Evolutionary conservation across 768 basidiomycete genomes (phyloP), one percentile per base, ranked within the genome.

Genomic region (Leccinum broughii): DNA sequence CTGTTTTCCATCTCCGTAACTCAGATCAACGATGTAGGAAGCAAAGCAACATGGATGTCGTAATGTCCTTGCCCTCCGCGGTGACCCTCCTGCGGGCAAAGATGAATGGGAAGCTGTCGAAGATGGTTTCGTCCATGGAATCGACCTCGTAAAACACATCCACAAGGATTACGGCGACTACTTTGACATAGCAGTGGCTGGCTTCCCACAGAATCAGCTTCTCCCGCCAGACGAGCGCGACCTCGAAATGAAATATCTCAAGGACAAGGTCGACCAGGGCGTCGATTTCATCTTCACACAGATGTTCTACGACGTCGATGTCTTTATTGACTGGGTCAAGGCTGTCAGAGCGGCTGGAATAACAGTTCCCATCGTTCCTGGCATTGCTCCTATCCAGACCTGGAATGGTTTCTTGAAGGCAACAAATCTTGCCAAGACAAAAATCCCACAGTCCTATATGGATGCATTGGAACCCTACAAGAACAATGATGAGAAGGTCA

Each of bases 221-320:
- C 82, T 93, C 24, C 86, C 92, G 2, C 82, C 84, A 0, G 89
- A 87, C 51, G 88, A 94, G 67, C 83, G 83, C 46, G 85, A 82
- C 30, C 83, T 83, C 56, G 95, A 98, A 75, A 87, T 97, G 76
- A 75, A 81, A 60, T 95, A 83, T 74, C 81, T 97, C 63, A 96
- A 96, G 76, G 87, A 91, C 64, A 98, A 98, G 76, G 77, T 95
- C 60, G 94, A 96, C 64, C 90, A 87, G 10, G 95, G 95, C 41
- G 91, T 88, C 62, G 82, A 86, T 71, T 92, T 96, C 77, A 97
- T 98, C 75, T 97, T 98, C 80, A 97, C 95, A 0, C 95, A 98
- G 75, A 94, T 98, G 93, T 98, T 98, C 78, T 97, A 95, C 77
- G 95, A 97, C 67, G 87, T 89, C 52, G 83, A 92, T 35, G 71